phyloP scores from a whole-genome alignment of 495 filamentous ascomycete genomes.

The Xeromyces bisporus region DNA sequence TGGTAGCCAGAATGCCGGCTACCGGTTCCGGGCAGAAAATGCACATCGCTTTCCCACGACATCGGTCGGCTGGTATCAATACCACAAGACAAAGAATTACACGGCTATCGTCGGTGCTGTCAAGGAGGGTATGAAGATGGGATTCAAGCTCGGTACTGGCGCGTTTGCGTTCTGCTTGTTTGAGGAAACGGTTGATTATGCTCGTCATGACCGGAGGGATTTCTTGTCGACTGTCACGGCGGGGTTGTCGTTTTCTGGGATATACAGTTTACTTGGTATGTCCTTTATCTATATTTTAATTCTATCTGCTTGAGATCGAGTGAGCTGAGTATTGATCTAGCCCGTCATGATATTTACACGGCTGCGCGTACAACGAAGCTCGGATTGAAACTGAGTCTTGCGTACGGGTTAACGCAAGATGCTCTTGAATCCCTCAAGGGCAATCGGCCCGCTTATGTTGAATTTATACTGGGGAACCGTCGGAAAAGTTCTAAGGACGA shows the following conservation, averaged over 20 bases:
- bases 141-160: conserved; percentile 48
- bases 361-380: conserved; percentile 70
- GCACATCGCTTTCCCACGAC: conserved; percentile 73
- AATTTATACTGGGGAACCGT: conserved; percentile 38
- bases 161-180: conserved; percentile 49
- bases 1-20: conserved; percentile 51
- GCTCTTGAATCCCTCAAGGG: conserved; percentile 44
- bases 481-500: conserved; percentile 6
- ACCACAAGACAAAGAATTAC: conserved; percentile 97
- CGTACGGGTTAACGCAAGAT: conserved; percentile 72
- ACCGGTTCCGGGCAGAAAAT: conserved; percentile 86
- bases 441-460: conserved; percentile 51
- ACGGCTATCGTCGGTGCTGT: conserved; percentile 55
- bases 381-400: conserved; percentile 59
- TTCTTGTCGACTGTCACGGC: conserved; percentile 62
- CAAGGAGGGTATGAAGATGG: conserved; percentile 61
- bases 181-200: conserved; percentile 71
- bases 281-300: conserved; percentile 3
- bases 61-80: conserved; percentile 85
- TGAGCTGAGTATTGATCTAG: conserved; percentile 25
- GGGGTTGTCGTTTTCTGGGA: conserved; percentile 63
- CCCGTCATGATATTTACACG: conserved; percentile 64
- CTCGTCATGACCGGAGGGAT: conserved; percentile 48
- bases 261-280: conserved; percentile 76
- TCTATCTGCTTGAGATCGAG: conserved; percentile 1